Evolutionary conservation across 2,329 filamentous ascomycete genomes (phyloP), one percentile per base, ranked within the genome.

Genomic region (Talaromyces islandicus): DNA sequence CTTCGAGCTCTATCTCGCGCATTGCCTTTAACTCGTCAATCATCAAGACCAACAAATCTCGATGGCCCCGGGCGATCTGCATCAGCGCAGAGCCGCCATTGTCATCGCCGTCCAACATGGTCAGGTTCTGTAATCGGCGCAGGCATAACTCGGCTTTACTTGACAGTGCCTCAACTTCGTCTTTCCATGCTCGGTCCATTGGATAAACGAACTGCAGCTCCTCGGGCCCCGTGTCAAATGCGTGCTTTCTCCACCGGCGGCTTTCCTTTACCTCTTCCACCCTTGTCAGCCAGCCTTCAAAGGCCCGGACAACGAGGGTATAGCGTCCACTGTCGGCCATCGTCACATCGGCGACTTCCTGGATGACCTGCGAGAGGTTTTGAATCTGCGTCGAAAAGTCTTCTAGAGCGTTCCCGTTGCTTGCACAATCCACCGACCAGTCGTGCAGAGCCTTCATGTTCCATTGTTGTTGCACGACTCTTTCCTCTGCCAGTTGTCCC

Each of bases 351-450:
- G 70, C 69, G 10, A 76, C 64, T 19, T 77, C 74, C 62, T 76
- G 74, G 7, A 75, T 62, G n/a, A 75, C 62, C 25, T 71, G 71
- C 3, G 76, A 78, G 21, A 78, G 65, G 21, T 68, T 66, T 57
- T 75, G 74, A 24, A 77, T 69, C 58, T 78, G 75, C 54, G 70
- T 69, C 2, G 69, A 56, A 58, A 76, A 74, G 7, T 66, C 48
- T n/a, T 65, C 48, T 7, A 52, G 25, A 27, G 24, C 25, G 30
- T 69, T 66, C 7, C 65, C 65, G 66, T 43, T 17, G n/a, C 25
- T 30, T 56, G 63, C 38, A 65, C 69, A 60, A 74, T 75, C 24
- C 69, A 58, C 68, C 12, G 70, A 63, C 71, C 74, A 77, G 54
- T 63, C 57, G 27, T 64, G 59, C 38, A 78, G 59, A 7, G 75